Evolutionary conservation across 352 stramenopile species (phyloP).

Genomic region (Globisporangium lucens): DNA sequence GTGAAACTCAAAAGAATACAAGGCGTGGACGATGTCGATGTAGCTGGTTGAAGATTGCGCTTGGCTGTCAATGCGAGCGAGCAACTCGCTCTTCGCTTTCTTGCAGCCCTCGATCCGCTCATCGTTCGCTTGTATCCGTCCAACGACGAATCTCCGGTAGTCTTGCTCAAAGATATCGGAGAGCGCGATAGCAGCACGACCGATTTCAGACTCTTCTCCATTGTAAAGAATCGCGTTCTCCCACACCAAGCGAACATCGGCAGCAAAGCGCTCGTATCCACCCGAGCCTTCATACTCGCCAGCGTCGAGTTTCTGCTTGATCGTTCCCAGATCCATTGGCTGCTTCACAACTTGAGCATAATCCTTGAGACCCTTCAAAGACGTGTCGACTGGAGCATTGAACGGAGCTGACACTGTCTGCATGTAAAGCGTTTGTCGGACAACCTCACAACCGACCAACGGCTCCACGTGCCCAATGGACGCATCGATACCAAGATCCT

Average conservation of each 20-base stretch:
- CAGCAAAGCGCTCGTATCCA: slow-evolving; percentile 62
- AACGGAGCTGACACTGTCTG: slow-evolving; percentile 80
- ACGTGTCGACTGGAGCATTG: slow-evolving; percentile 78
- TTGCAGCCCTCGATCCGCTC: slow-evolving; percentile 51
- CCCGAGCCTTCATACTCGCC: slow-evolving; percentile 64
- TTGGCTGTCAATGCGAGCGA: slow-evolving; percentile 20
- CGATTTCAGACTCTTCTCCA: slow-evolving; percentile 73
- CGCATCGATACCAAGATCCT: slow-evolving; percentile 71
- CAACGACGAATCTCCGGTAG: slow-evolving; percentile 70
- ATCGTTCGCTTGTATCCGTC: slow-evolving; percentile 54
- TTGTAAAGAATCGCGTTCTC: slow-evolving; percentile 82
- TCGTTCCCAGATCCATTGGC: slow-evolving; percentile 90
- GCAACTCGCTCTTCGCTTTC: slow-evolving; percentile 32
- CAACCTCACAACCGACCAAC: slow-evolving; percentile 76
- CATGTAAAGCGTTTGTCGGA: slow-evolving; percentile 79
- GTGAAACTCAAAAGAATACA: slow-evolving; percentile 72
- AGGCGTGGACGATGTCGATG: slow-evolving; percentile 58
- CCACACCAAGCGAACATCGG: slow-evolving; percentile 82
- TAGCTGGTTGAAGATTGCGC: slow-evolving; percentile 37
- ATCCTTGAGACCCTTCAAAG: slow-evolving; percentile 77
- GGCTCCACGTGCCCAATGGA: slow-evolving; percentile 71
- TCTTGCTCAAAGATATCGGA: slow-evolving; percentile 84
- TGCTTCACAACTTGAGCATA: slow-evolving; percentile 85
- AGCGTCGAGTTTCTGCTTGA: slow-evolving; percentile 72
- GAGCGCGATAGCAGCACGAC: slow-evolving; percentile 55